Conservation (phyloP, 305 asterid genomes). For the Solanum hybrid region DNA sequence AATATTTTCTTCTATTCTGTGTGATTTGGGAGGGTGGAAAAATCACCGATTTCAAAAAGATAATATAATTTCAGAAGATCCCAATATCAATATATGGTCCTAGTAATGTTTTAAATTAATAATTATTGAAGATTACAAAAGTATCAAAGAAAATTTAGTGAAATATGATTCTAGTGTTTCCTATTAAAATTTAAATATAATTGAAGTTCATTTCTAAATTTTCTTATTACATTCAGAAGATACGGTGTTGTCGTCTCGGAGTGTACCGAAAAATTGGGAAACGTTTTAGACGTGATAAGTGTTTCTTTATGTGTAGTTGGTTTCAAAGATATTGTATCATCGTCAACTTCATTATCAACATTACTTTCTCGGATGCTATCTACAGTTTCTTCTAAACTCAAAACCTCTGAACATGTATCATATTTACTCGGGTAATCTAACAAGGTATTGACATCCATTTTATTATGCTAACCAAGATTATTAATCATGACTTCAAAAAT, state of each 20-base stretch:
- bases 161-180: neutral
- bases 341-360: neutral
- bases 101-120: neutral
- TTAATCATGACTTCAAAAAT: neutral
- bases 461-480: neutral
- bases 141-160: neutral
- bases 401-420: neutral
- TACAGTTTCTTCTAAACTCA: neutral
- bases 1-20: neutral
- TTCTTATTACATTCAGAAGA: neutral
- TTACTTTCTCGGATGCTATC: neutral
- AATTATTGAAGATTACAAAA: neutral
- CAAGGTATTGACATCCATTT: neutral
- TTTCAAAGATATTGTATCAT: neutral
- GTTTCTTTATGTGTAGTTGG: neutral
- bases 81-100: neutral
- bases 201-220: neutral
- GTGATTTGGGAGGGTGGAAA: neutral
- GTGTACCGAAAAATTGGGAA: neutral
- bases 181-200: neutral
- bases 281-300: neutral
- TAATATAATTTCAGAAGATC: neutral
- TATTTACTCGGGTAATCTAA: neutral
- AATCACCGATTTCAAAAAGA: neutral
- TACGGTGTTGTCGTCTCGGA: neutral